Evolutionary conservation across 768 basidiomycete genomes (phyloP).

Genomic region (Lactarius vividus): DNA sequence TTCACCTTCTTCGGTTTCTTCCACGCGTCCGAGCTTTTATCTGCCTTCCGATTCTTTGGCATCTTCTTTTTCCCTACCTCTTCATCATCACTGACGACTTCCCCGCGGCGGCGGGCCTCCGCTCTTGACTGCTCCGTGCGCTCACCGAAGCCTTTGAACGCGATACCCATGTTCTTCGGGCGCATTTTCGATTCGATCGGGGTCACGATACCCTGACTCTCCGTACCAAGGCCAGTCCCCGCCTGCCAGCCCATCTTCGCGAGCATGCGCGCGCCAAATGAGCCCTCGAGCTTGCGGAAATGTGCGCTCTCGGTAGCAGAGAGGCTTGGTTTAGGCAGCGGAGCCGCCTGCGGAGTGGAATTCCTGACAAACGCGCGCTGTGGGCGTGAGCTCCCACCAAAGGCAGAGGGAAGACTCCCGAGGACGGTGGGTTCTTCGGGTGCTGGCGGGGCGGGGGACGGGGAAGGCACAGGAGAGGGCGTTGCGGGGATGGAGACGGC

Average conservation of each 20-base stretch:
- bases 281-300: conserved; percentile 71
- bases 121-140: conserved; percentile 80
- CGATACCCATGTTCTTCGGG: conserved; percentile 84
- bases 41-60: conserved; percentile 49
- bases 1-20: conserved; percentile 83
- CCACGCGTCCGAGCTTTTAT: conserved; percentile 72
- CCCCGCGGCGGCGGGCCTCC: conserved; percentile 75
- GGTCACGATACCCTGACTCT: conserved; percentile 80
- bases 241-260: conserved; percentile 95
- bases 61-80: conserved; percentile 47
- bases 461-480: conserved; percentile 41
- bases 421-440: conserved; percentile 32
- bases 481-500: conserved; percentile 29
- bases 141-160: conserved; percentile 84
- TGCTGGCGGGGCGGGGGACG: conserved; percentile 45
- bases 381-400: conserved; percentile 39
- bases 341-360: conserved; percentile 37
- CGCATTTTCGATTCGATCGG: conserved; percentile 85
- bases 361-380: conserved; percentile 58
- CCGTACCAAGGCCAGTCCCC: conserved; percentile 72
- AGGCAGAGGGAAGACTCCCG: conserved; percentile 39
- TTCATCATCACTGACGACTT: conserved; percentile 73
- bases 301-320: conserved; percentile 70
- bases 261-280: conserved; percentile 87
- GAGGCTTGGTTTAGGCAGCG: conserved; percentile 52